These are phyloP conservation scores for Hamigera avellanea DNA, from an alignment of 495 filamentous ascomycete species.

Conservation along the genomic window DNA sequence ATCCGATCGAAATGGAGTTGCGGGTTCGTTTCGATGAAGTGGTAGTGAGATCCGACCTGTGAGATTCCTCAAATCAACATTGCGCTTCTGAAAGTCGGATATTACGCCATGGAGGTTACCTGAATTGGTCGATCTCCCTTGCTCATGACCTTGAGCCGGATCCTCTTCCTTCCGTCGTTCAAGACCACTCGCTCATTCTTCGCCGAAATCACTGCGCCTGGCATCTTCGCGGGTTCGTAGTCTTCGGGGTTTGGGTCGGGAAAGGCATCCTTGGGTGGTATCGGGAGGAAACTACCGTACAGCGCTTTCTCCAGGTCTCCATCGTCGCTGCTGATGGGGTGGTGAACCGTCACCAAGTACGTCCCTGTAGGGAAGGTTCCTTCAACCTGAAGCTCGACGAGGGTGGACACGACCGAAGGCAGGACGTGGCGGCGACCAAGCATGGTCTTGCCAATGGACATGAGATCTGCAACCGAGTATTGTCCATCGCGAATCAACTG, in stretches of 20 bases:
- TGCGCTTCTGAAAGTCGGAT: background rate
- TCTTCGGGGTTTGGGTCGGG: constrained; percentile 47
- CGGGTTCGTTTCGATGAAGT: constrained; percentile 90
- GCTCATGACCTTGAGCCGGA: constrained; percentile 65
- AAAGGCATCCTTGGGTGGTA: constrained; percentile 58
- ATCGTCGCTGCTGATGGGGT: constrained; percentile 79
- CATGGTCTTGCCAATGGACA: constrained; percentile 82
- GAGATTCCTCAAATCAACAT: background rate
- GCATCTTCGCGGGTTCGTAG: constrained; percentile 53
- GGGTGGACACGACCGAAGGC: constrained; percentile 63
- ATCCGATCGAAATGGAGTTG: constrained; percentile 85
- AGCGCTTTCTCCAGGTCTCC: constrained; percentile 77
- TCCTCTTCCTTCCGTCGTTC: constrained; percentile 65
- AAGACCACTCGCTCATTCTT: constrained; percentile 53
- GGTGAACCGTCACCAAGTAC: constrained; percentile 89
- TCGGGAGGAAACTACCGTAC: constrained; percentile 85
- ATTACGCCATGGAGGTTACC: constrained; percentile 26
- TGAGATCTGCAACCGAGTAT: constrained; percentile 84
- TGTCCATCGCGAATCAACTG: constrained; percentile 92
- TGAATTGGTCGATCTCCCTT: constrained; percentile 88
- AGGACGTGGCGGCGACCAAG: constrained; percentile 90
- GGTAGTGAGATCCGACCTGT: constrained; percentile 85
- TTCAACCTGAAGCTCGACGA: constrained; percentile 82
- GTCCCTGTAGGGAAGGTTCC: constrained; percentile 87
- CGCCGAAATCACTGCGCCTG: constrained; percentile 67